Conservation (phyloP, 2,329 filamentous ascomycete species). For the Aspergillus hiratsukae region DNA sequence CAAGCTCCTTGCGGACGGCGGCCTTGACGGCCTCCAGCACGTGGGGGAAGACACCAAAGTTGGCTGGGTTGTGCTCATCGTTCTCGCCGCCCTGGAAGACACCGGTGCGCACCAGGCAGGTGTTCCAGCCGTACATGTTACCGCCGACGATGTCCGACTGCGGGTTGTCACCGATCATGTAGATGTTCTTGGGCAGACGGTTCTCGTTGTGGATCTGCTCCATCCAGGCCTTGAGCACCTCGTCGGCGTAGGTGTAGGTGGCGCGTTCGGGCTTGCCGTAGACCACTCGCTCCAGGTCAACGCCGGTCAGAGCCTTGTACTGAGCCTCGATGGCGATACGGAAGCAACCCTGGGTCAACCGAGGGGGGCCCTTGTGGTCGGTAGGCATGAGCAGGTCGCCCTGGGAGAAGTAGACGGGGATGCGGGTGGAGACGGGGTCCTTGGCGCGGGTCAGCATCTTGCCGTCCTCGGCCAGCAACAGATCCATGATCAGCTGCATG, state of each 20-base stretch:
- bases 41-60: constrained; percentile 70
- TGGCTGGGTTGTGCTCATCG: constrained; percentile 71
- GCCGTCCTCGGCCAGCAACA: constrained; percentile 65
- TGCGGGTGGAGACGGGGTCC: constrained; percentile 61
- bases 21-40: constrained; percentile 67
- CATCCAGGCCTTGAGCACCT: constrained; percentile 70
- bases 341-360: constrained; percentile 72
- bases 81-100: constrained; percentile 74
- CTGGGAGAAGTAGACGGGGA: constrained; percentile 71
- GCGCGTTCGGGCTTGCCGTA: constrained; percentile 71
- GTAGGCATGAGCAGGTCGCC: constrained; percentile 62
- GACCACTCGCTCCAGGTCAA: constrained; percentile 68
- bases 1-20: constrained; percentile 64
- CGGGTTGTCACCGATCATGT: constrained; percentile 74
- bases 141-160: constrained; percentile 70
- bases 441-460: constrained; percentile 60
- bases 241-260: constrained; percentile 75
- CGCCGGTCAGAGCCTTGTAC: constrained; percentile 58
- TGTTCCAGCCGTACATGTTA: constrained; percentile 81
- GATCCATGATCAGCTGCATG: constrained; percentile 71
- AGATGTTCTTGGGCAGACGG: constrained; percentile 63
- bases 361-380: constrained; percentile 58
- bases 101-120: constrained; percentile 70
- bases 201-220: constrained; percentile 70
- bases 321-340: constrained; percentile 69